Evolutionary conservation across 768 basidiomycete species (phyloP).

Genomic region (Amanita exitialis): DNA sequence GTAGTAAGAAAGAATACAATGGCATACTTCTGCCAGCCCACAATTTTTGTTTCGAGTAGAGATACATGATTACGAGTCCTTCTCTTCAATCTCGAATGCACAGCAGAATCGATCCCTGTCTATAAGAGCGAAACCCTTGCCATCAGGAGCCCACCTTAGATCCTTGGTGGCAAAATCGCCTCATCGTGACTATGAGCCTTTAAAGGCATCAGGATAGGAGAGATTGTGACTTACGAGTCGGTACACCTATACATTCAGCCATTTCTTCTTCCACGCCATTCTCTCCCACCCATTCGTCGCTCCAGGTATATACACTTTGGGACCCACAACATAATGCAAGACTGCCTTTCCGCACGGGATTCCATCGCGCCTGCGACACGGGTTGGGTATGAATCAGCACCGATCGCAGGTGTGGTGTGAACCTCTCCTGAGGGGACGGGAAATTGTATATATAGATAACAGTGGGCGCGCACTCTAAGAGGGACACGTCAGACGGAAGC

Average conservation of each 20-base stretch:
- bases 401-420: conserved; percentile 50
- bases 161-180: conserved; percentile 66
- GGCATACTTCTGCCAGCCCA: too few relatives aligned
- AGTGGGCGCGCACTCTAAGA: conserved; percentile 50
- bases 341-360: conserved; percentile 69
- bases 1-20: too few relatives aligned
- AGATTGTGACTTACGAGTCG: conserved; percentile 52
- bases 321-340: conserved; percentile 59
- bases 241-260: conserved; percentile 86
- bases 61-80: neutral
- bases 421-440: conserved; percentile 46
- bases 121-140: conserved; percentile 66
- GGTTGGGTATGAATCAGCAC: conserved; percentile 58
- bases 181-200: conserved; percentile 15
- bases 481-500: conserved; percentile 8
- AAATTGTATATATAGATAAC: conserved; percentile 66
- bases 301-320: conserved; percentile 69
- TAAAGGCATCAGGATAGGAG: conserved; percentile 4
- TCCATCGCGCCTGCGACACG: conserved; percentile 68
- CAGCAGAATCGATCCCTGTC: conserved; percentile 81
- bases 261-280: conserved; percentile 57
- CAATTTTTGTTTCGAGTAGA: neutral
- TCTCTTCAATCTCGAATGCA: conserved; percentile 55
- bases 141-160: conserved; percentile 77
- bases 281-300: conserved; percentile 68